phyloP scores from a whole-genome alignment of 345 rosid genomes.

The Euphorbia tirucalli region DNA sequence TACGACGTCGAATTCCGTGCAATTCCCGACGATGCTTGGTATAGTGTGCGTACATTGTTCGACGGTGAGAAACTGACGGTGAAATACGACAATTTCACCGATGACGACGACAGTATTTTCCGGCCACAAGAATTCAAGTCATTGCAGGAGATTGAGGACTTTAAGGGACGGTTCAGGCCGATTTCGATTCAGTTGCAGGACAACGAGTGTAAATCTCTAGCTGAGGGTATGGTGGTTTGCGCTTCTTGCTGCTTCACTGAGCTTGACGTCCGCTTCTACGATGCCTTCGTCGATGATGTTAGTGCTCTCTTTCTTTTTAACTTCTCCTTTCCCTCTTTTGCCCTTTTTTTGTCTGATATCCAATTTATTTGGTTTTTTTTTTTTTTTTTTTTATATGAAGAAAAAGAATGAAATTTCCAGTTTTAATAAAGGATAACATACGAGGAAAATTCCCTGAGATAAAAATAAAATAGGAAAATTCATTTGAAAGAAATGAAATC shows the following conservation, averaged over 20 bases:
- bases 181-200: conserved; percentile 51
- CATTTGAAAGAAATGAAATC: too few relatives aligned
- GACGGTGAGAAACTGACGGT: conserved; percentile 28
- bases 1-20: conserved; percentile 32
- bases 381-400: too few relatives aligned
- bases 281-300: conserved; percentile 44
- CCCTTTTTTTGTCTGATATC: too few relatives aligned
- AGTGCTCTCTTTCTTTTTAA: neutral
- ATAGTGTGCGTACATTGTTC: conserved; percentile 20
- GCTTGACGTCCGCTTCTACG: conserved; percentile 40
- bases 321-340: neutral
- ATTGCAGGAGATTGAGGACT: conserved; percentile 22
- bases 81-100: conserved; percentile 27
- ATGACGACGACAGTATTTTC: conserved; percentile 18
- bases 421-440: too few relatives aligned
- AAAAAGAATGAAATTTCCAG: too few relatives aligned
- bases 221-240: conserved; percentile 30
- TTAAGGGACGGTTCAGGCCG: conserved; percentile 33
- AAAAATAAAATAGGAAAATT: too few relatives aligned
- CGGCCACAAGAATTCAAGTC: conserved; percentile 14
- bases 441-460: too few relatives aligned
- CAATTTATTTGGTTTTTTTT: too few relatives aligned
- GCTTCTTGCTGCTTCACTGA: conserved; percentile 30
- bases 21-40: conserved; percentile 42
- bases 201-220: conserved; percentile 26